These are phyloP conservation scores for Colletotrichum falcatum DNA, from an alignment of 2,329 filamentous ascomycete species.

Conservation along the genomic window DNA sequence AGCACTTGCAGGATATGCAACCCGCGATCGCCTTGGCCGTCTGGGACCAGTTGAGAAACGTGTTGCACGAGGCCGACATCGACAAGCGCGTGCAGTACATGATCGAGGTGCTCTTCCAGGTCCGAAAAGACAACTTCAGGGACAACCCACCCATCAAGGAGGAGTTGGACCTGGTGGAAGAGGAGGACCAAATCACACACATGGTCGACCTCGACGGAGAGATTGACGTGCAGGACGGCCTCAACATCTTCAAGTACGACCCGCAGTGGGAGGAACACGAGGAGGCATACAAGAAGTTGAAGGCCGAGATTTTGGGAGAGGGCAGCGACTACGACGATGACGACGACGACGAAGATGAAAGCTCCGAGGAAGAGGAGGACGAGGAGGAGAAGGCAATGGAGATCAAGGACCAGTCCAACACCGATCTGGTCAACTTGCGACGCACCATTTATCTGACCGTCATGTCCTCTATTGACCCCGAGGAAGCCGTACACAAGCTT, in stretches of 20 bases:
- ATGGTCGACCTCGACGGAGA: conserved; percentile 84
- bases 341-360: conserved; percentile 73
- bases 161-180: conserved; percentile 94
- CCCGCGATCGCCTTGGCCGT: conserved; percentile 87
- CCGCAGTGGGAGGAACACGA: conserved; percentile 91
- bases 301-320: conserved; percentile 94
- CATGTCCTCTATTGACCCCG: conserved; percentile 95
- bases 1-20: conserved; percentile 96
- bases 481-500: conserved; percentile 97
- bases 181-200: conserved; percentile 98
- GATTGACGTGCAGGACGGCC: conserved; percentile 83
- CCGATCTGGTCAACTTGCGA: conserved; percentile 91
- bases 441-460: conserved; percentile 97
- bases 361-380: conserved; percentile 78
- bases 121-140: conserved; percentile 96
- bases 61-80: conserved; percentile 95
- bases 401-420: conserved; percentile 98
- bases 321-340: conserved; percentile 87
- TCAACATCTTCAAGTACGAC: conserved; percentile 98
- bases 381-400: conserved; percentile 87
- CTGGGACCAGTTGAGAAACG: conserved; percentile 95
- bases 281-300: conserved; percentile 87
- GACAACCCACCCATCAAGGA: conserved; percentile 92
- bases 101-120: conserved; percentile 97
- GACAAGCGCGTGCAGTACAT: conserved; percentile 99